Evolutionary conservation across 176 grass and related monocot genomes (phyloP).

Genomic region (Guadua angustifolia): DNA sequence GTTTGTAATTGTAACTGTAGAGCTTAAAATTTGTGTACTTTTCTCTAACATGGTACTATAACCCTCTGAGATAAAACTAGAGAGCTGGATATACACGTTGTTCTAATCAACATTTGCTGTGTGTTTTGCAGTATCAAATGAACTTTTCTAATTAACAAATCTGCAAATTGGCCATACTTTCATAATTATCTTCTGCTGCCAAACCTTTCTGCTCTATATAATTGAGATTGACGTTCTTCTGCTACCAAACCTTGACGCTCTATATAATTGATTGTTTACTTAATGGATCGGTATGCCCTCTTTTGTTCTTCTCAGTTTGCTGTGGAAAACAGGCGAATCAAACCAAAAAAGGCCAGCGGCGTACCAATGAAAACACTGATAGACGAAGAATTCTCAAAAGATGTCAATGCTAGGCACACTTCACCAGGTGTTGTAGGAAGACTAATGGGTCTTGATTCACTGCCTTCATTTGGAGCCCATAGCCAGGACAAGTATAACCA

Average conservation of each 20-base stretch:
- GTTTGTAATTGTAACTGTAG: neutral
- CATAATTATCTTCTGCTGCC: neutral
- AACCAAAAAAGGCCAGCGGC: conserved; percentile 51
- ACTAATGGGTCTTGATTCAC: conserved; percentile 91
- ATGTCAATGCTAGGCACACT: conserved; percentile 65
- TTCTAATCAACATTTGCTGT: conserved; percentile 24
- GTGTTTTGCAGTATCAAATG: neutral
- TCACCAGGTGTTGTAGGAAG: conserved; percentile 85
- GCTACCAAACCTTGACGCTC: conserved; percentile 7
- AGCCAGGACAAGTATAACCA: conserved; percentile 46
- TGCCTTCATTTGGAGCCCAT: conserved; percentile 54
- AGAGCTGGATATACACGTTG: conserved; percentile 1
- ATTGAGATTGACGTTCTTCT: conserved; percentile 10
- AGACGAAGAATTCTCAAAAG: conserved; percentile 83
- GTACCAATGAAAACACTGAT: conserved; percentile 82
- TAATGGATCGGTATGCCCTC: conserved; percentile 28
- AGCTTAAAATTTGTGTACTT: neutral
- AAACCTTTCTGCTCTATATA: neutral
- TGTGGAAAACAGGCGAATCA: conserved; percentile 49
- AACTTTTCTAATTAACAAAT: conserved; percentile 14
- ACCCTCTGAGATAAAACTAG: conserved; percentile 5
- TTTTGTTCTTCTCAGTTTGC: conserved; percentile 52
- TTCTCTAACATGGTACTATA: conserved; percentile 14
- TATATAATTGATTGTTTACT: conserved; percentile 27
- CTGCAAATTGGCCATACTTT: conserved; percentile 1